phyloP scores from a whole-genome alignment of 371 early-diverging fungal species.

The Mucor circinelloides region DNA sequence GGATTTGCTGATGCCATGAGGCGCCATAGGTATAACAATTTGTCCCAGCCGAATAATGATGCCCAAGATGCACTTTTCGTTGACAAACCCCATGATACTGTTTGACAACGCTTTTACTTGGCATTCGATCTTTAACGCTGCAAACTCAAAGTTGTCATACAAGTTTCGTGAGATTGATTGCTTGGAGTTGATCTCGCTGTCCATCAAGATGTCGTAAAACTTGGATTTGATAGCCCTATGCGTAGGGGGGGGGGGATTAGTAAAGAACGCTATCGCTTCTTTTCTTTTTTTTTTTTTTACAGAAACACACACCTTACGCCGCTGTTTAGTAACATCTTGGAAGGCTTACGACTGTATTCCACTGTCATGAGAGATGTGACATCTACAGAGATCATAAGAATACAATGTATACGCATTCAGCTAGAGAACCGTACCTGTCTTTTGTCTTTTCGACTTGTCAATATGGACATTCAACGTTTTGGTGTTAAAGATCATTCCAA shows the following conservation, averaged over 20 bases:
- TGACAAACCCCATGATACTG: slow-evolving; percentile 1
- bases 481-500: slow-evolving; percentile 74
- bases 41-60: slow-evolving; percentile 5
- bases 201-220: slow-evolving; percentile 58
- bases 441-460: slow-evolving; percentile 60
- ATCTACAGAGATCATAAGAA: slow-evolving; percentile 20
- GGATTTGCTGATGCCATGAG: neutral
- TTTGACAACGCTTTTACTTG: neutral
- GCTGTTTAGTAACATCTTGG: slow-evolving; percentile 29
- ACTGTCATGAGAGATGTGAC: slow-evolving; percentile 31
- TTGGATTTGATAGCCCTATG: slow-evolving; percentile 53
- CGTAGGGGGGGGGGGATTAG: slow-evolving; percentile 16
- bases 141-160: slow-evolving; percentile 65
- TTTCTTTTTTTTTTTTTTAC: too few relatives aligned
- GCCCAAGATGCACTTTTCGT: slow-evolving; percentile 12
- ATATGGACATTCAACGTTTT: slow-evolving; percentile 62
- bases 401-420: neutral
- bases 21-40: neutral
- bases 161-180: slow-evolving; percentile 64
- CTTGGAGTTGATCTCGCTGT: slow-evolving; percentile 59
- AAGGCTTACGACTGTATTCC: slow-evolving; percentile 37
- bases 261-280: slow-evolving; percentile 31
- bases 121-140: slow-evolving; percentile 57
- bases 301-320: slow-evolving; percentile 4
- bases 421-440: neutral